Evolutionary conservation across 192 early-diverging fungal species (phyloP).

Genomic region (Geranomyces michiganensis): DNA sequence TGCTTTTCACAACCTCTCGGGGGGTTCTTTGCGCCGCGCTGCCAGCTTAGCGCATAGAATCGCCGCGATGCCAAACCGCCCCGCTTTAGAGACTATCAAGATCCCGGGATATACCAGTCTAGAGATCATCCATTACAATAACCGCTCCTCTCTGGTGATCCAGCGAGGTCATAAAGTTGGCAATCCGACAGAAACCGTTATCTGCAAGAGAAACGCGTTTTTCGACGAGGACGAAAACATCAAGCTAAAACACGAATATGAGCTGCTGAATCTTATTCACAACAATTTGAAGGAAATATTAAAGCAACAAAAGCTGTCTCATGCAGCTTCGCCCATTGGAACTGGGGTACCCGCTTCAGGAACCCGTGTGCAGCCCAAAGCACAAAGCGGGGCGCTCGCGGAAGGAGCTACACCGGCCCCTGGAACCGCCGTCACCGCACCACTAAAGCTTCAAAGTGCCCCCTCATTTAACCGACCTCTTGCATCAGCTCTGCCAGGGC

Average conservation of each 20-base stretch:
- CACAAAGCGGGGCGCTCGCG: neutral
- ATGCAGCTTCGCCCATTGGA: neutral
- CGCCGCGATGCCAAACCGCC: too few species aligned
- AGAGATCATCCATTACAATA: slow-evolving; percentile 29
- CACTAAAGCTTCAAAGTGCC: neutral
- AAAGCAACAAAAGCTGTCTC: neutral
- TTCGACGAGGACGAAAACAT: slow-evolving; percentile 44
- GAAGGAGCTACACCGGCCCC: neutral
- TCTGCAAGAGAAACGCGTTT: slow-evolving; percentile 44
- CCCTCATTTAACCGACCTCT: too few species aligned
- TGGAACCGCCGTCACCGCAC: neutral
- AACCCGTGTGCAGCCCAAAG: neutral
- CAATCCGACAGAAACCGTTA: slow-evolving; percentile 36
- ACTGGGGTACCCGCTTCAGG: neutral
- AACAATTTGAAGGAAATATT: slow-evolving; percentile 8
- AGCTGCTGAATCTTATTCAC: slow-evolving; percentile 41
- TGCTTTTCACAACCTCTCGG: neutral
- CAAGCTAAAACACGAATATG: slow-evolving; percentile 44
- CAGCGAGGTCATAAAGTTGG: slow-evolving; percentile 35
- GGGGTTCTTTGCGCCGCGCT: too few species aligned
- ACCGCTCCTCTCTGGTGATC: slow-evolving; percentile 31
- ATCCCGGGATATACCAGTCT: slow-evolving; percentile 13
- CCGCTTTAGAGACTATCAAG: slow-evolving; percentile 5
- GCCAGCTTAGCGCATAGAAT: too few species aligned
- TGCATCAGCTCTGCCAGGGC: too few species aligned